Percentiles rank a stretch among this genome's conserved stretches.
Conservation (phyloP, 257 asterid species). For the Fraxinus anomala region DNA sequence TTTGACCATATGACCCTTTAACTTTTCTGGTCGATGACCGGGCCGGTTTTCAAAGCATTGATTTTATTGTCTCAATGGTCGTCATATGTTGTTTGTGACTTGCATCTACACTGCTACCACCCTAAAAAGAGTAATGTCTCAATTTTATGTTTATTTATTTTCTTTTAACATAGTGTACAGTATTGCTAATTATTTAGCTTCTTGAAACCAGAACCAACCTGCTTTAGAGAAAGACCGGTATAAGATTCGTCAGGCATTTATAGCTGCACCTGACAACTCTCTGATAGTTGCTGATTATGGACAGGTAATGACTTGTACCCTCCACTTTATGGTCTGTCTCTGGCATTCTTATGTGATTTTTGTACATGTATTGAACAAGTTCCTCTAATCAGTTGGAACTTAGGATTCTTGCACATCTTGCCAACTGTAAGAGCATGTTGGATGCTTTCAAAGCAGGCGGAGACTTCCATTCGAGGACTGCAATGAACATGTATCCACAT, state of each 20-base stretch:
- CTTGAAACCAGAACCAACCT: slow-evolving; percentile 77
- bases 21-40: no score
- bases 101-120: not conserved
- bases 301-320: slow-evolving; percentile 54
- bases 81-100: not conserved
- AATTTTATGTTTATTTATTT: not conserved
- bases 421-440: slow-evolving; percentile 94
- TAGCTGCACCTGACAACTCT: slow-evolving; percentile 91
- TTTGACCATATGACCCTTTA: no score
- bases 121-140: not conserved
- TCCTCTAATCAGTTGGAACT: slow-evolving; percentile 77
- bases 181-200: slow-evolving; percentile 18
- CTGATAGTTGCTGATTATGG: slow-evolving; percentile 96
- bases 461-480: slow-evolving; percentile 98
- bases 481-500: slow-evolving; percentile 97
- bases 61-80: not conserved
- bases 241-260: slow-evolving; percentile 92
- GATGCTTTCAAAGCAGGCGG: slow-evolving; percentile 96
- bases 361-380: slow-evolving; percentile 24
- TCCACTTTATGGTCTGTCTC: not conserved
- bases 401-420: slow-evolving; percentile 96
- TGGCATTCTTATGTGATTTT: slow-evolving; percentile 6
- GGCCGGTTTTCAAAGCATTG: no score
- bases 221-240: slow-evolving; percentile 98
- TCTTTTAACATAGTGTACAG: slow-evolving; percentile 1